These are phyloP conservation scores for Rhexocercosporidium sp. DNA, from an alignment of 2,329 filamentous ascomycete species.

Conservation along the genomic window DNA sequence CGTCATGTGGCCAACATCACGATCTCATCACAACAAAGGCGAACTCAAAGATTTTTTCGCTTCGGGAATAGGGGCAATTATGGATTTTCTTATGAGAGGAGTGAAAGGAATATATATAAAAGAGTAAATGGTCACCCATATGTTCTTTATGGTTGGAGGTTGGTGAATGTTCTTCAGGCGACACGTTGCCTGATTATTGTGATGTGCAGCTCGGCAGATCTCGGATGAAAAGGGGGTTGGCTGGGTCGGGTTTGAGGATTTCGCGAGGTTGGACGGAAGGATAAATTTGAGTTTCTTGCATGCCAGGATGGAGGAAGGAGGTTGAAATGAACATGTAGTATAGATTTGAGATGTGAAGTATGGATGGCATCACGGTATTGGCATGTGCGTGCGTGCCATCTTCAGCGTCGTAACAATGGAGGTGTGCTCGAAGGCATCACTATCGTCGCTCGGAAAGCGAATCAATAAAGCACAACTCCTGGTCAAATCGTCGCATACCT, in stretches of 20 bases:
- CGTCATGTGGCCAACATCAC: not conserved
- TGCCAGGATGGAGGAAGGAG: not conserved
- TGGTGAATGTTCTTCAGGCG: not conserved
- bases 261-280: not conserved
- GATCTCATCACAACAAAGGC: not conserved
- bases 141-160: not conserved
- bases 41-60: not conserved
- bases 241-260: not conserved
- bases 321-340: no score
- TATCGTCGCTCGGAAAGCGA: no score
- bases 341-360: no score
- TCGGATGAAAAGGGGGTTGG: slow-evolving; percentile 3
- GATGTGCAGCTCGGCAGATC: not conserved
- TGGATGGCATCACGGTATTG: no score
- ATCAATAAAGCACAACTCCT: no score
- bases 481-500: no score
- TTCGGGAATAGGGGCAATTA: not conserved
- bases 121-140: no score
- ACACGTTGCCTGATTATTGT: not conserved
- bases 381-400: not conserved
- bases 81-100: no score
- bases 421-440: not conserved
- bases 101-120: not conserved
- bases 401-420: not conserved
- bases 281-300: not conserved